These are phyloP conservation scores for Globisporangium perplexum DNA, from an alignment of 352 stramenopile genomes.

Conservation along the genomic window DNA sequence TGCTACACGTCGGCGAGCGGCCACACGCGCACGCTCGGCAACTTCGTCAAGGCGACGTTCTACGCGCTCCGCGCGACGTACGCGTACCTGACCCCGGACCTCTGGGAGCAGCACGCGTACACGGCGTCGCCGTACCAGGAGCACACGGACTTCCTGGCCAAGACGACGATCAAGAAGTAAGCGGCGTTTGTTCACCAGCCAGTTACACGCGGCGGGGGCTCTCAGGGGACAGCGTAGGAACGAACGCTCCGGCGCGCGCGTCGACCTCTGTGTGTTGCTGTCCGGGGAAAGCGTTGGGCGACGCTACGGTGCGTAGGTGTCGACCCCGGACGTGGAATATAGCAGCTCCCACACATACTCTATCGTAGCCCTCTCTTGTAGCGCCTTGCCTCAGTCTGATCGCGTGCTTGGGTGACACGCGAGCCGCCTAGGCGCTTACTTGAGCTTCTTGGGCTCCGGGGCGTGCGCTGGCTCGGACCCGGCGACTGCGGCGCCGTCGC, in stretches of 20 bases:
- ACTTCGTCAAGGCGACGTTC: constrained; percentile 99
- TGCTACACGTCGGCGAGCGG: constrained; percentile 95
- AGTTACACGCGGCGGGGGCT: constrained; percentile 11
- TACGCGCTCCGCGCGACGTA: constrained; percentile 98
- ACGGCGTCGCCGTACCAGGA: constrained; percentile 96
- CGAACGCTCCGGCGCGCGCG: constrained; percentile 89
- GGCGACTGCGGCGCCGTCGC: neutral
- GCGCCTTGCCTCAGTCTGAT: no score
- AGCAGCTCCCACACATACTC: constrained; percentile 14
- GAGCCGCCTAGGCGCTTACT: no score
- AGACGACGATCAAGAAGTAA: constrained; percentile 93
- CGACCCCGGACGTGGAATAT: constrained; percentile 51
- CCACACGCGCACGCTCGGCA: constrained; percentile 99
- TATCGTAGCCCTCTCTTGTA: no score
- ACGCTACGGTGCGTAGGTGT: constrained; percentile 91
- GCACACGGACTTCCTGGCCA: constrained; percentile 99
- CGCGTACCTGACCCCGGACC: constrained; percentile 97
- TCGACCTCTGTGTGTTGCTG: constrained; percentile 69
- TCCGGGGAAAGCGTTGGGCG: constrained; percentile 71
- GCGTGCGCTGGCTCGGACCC: neutral
- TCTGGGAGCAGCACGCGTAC: constrained; percentile 97
- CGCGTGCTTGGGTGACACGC: no score
- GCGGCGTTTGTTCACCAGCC: constrained; percentile 8
- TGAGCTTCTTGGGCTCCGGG: constrained; percentile 39
- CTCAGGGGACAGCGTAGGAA: constrained; percentile 76